Evolutionary conservation across 257 asterid species (phyloP).

Genomic region (Nicotiana knightiana): DNA sequence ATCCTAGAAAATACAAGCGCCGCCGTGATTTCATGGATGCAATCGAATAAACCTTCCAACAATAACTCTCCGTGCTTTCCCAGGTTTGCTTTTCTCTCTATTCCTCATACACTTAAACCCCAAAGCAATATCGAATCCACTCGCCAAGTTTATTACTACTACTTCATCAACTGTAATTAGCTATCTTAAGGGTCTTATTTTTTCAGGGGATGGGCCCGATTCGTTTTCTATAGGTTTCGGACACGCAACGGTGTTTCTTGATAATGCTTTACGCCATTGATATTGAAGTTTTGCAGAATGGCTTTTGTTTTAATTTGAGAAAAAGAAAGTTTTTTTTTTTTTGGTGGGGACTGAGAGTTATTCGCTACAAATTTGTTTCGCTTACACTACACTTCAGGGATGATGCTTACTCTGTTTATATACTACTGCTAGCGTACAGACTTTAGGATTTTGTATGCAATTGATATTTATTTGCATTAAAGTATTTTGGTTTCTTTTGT

Average conservation of each 20-base stretch:
- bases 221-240: constrained; percentile 30
- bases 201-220: constrained; percentile 14
- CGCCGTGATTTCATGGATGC: constrained; percentile 82
- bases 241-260: constrained; percentile 42
- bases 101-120: constrained; percentile 33
- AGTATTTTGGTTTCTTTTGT: neutral
- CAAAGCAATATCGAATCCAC: no score
- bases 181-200: neutral
- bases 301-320: constrained; percentile 5
- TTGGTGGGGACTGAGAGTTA: neutral
- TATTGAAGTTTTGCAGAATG: constrained; percentile 29
- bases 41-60: constrained; percentile 67
- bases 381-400: constrained; percentile 48
- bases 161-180: neutral
- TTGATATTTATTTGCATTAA: neutral
- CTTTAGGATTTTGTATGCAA: neutral
- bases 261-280: constrained; percentile 57
- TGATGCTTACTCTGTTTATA: constrained; percentile 6
- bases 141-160: no score
- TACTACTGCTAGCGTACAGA: neutral
- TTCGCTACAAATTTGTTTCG: constrained; percentile 16
- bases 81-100: constrained; percentile 57
- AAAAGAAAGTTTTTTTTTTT: neutral
- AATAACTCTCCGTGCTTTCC: constrained; percentile 85
- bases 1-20: constrained; percentile 68